A percentile compares a stretch with the other conserved stretches of the same genome.
phyloP scores from a whole-genome alignment of 331 rosid genomes.

The Pyrus hybrid region DNA sequence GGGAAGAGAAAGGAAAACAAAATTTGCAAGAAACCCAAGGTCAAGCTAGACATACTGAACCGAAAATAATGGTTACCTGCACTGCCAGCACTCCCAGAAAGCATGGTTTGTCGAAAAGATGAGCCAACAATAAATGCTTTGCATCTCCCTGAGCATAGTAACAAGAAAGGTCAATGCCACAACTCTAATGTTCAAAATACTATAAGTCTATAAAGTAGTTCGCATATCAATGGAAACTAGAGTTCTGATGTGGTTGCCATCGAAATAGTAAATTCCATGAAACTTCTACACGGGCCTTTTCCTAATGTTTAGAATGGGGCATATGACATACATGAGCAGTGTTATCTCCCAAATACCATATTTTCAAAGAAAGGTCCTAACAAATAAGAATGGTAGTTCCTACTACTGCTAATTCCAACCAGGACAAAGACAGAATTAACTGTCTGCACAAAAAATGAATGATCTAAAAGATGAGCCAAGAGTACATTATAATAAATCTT shows the following conservation, averaged over 20 bases:
- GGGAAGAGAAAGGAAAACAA: neutral
- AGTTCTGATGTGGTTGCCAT: neutral
- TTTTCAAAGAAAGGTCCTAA: neutral
- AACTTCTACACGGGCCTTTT: neutral
- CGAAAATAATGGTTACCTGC: slow-evolving; percentile 40
- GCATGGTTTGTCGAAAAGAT: slow-evolving; percentile 92
- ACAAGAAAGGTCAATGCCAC: slow-evolving; percentile 9
- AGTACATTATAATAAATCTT: neutral
- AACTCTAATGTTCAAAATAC: slow-evolving; percentile 8
- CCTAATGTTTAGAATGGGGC: neutral
- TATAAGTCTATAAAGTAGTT: neutral
- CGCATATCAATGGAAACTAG: neutral
- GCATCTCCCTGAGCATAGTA: slow-evolving; percentile 45
- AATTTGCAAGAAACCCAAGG: neutral
- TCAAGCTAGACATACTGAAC: neutral
- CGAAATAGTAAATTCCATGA: neutral
- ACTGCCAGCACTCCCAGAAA: slow-evolving; percentile 79
- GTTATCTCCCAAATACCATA: neutral
- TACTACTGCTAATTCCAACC: neutral
- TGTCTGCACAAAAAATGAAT: neutral
- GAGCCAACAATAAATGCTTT: slow-evolving; percentile 72
- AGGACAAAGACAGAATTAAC: neutral
- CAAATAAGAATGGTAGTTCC: neutral
- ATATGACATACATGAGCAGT: neutral
- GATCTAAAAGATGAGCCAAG: neutral